Evolutionary conservation across 345 rosid genomes (phyloP).

Genomic region (Gossypium thurberi): DNA sequence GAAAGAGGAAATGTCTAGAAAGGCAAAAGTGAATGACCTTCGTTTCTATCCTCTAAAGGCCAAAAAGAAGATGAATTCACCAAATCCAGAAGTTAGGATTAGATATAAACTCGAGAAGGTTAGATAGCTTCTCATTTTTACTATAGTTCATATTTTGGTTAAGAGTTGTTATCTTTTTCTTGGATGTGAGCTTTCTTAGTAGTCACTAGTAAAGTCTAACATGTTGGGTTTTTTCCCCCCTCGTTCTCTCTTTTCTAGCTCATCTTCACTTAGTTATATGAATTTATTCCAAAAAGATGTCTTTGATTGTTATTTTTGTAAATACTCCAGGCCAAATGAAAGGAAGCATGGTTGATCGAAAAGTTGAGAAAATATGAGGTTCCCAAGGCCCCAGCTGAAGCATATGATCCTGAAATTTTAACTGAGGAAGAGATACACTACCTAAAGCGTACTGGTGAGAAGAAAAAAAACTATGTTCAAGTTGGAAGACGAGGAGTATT

Average conservation of each 20-base stretch:
- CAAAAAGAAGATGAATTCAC: constrained; percentile 90
- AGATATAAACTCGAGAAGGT: constrained; percentile 90
- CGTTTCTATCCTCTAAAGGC: constrained; percentile 77
- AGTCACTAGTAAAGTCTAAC: not conserved
- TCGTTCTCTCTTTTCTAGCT: not conserved
- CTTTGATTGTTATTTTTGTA: not conserved
- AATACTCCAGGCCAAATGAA: constrained; percentile 58
- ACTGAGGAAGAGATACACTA: constrained; percentile 92
- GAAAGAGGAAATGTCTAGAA: constrained; percentile 51
- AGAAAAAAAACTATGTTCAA: constrained; percentile 71
- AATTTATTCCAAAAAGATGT: not conserved
- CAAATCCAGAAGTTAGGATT: constrained; percentile 91
- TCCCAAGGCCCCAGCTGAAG: constrained; percentile 47
- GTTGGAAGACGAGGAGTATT: constrained; percentile 93
- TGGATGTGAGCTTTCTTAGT: not conserved
- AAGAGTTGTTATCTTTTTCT: not conserved
- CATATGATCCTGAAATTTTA: constrained; percentile 72
- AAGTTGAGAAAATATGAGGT: constrained; percentile 69
- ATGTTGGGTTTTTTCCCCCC: not conserved
- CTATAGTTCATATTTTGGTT: not conserved
- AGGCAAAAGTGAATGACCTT: constrained; percentile 70
- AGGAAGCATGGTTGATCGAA: constrained; percentile 88
- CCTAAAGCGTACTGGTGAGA: constrained; percentile 87
- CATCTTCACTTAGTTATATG: not conserved
- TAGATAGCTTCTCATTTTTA: constrained; percentile 11